phyloP scores from a whole-genome alignment of 2,329 filamentous ascomycete species.

The Hyphodiscus sp. region DNA sequence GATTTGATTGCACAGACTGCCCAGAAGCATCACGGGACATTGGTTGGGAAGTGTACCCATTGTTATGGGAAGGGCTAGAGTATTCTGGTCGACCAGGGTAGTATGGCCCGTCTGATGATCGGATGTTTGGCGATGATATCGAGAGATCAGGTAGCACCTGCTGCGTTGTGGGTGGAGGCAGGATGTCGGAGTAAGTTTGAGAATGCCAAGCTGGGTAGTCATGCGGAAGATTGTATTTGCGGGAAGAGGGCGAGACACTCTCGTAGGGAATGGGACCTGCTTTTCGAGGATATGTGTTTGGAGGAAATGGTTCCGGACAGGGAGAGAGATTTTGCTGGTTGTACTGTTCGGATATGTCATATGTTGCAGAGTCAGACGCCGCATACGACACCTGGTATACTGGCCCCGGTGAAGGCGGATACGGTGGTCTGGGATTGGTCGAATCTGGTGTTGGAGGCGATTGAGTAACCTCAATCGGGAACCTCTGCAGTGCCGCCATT shows the following conservation, averaged over 20 bases:
- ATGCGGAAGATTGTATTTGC: conserved; percentile 11
- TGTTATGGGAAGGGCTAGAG: conserved; percentile 36
- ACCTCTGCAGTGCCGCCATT: conserved; percentile 17
- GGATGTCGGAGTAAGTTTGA: conserved; percentile 12
- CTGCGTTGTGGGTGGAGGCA: conserved; percentile 3
- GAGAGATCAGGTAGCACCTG: conserved; percentile 11
- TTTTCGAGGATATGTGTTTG: conserved; percentile 19
- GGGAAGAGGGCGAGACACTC: background rate
- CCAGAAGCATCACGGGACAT: conserved; percentile 43
- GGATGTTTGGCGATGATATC: conserved; percentile 15
- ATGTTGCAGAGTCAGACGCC: conserved; percentile 3
- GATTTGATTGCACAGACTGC: conserved; percentile 30
- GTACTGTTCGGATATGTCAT: conserved; percentile 5
- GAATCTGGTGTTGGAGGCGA: background rate
- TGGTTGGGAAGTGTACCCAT: conserved; percentile 43
- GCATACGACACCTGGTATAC: conserved; percentile 9
- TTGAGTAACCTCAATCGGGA: conserved; percentile 6
- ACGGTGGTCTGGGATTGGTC: conserved; percentile 11
- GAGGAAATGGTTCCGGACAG: conserved; percentile 5
- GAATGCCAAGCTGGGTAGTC: conserved; percentile 15
- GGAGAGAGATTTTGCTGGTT: conserved; percentile 11
- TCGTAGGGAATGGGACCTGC: conserved; percentile 22
- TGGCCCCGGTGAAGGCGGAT: conserved; percentile 9
- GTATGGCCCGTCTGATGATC: conserved; percentile 3
- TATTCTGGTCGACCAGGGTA: conserved; percentile 34